Evolutionary conservation across 257 asterid genomes (phyloP).

Genomic region (Hygrophila difformis): DNA sequence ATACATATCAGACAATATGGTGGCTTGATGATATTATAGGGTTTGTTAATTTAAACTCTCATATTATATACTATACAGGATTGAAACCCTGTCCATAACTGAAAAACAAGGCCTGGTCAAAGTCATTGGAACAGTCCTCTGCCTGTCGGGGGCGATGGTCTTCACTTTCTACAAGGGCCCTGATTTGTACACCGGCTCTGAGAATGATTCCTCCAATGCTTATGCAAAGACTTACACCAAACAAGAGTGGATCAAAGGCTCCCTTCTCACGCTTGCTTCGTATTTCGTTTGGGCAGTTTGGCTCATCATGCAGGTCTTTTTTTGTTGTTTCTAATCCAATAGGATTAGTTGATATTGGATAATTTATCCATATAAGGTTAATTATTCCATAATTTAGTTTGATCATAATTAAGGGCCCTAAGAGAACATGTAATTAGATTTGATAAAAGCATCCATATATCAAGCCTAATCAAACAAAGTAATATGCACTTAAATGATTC

Average conservation of each 20-base stretch:
- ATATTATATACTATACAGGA: conserved; percentile 25
- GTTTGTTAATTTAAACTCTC: background rate
- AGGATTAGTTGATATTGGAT: no score
- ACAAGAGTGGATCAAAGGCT: conserved; percentile 54
- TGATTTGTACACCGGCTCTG: conserved; percentile 19
- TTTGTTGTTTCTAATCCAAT: no score
- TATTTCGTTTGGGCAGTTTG: conserved; percentile 41
- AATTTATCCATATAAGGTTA: no score
- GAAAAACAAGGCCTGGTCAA: conserved; percentile 41
- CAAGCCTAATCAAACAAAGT: no score
- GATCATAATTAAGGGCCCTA: no score
- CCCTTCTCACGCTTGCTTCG: conserved; percentile 31
- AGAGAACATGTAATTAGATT: no score
- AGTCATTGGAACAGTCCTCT: conserved; percentile 30
- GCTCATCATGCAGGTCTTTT: conserved; percentile 50
- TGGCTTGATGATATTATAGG: background rate
- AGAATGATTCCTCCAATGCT: conserved; percentile 11
- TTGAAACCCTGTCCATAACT: conserved; percentile 29
- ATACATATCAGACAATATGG: background rate
- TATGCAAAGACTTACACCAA: conserved; percentile 18
- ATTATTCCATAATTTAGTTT: no score
- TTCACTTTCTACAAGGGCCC: conserved; percentile 61
- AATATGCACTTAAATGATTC: background rate
- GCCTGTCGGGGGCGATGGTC: conserved; percentile 55
- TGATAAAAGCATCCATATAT: no score